These are phyloP conservation scores for Monosporascus sp. DNA, from an alignment of 2,329 filamentous ascomycete species.

Conservation along the genomic window DNA sequence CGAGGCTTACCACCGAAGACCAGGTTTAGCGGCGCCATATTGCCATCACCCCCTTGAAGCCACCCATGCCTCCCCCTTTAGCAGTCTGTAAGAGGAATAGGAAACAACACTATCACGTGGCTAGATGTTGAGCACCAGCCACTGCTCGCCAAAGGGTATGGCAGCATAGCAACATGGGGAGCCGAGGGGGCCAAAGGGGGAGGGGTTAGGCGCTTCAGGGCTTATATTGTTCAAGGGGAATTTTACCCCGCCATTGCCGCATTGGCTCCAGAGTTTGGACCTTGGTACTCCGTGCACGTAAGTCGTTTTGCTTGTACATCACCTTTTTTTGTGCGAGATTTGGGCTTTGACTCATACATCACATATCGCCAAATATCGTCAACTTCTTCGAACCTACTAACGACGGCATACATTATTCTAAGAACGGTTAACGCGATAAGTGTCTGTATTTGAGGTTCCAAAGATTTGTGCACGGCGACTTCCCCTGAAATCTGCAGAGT, in stretches of 20 bases:
- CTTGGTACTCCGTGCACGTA: neutral
- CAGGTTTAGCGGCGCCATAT: neutral
- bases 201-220: neutral
- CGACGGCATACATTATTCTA: too few species aligned
- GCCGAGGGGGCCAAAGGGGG: neutral
- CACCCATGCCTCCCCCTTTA: neutral
- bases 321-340: neutral
- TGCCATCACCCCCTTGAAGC: neutral
- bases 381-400: neutral
- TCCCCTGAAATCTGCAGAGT: too few species aligned
- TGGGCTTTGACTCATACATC: neutral
- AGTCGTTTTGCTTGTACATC: neutral
- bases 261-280: neutral
- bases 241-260: neutral
- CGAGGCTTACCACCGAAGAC: too few species aligned
- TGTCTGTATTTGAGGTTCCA: too few species aligned
- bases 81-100: neutral
- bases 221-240: neutral
- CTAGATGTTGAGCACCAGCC: neutral
- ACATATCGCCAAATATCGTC: neutral
- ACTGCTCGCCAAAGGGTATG: neutral
- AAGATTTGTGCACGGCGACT: too few species aligned
- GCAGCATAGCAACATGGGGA: neutral
- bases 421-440: too few species aligned
- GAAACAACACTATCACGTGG: neutral